These are phyloP conservation scores for Parastagonospora avenae DNA, from an alignment of 2,329 filamentous ascomycete genomes.

Conservation along the genomic window DNA sequence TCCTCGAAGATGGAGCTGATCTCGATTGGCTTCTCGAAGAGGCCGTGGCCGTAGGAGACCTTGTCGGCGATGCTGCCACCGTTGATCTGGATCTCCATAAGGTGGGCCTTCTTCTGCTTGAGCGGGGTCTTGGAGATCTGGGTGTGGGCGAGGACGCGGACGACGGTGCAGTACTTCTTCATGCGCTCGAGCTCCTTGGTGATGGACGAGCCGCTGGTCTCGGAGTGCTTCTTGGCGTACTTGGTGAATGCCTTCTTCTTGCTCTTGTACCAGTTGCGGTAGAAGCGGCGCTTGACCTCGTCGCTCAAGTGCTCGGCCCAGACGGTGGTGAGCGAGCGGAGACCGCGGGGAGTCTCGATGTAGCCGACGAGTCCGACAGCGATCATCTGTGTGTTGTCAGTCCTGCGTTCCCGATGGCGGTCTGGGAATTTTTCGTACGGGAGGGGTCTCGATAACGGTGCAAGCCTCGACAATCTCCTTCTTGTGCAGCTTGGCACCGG, in stretches of 20 bases:
- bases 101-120: slow-evolving; percentile 99
- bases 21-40: slow-evolving; percentile 99
- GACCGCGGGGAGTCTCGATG: slow-evolving; percentile 99
- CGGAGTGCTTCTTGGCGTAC: slow-evolving; percentile 99
- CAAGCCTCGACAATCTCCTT: slow-evolving; percentile 53
- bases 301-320: slow-evolving; percentile 99
- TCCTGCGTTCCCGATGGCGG: slow-evolving; percentile 52
- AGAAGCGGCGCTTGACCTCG: slow-evolving; percentile 99
- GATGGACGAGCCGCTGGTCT: slow-evolving; percentile 87
- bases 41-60: slow-evolving; percentile 90
- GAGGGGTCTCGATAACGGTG: slow-evolving; percentile 51
- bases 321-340: slow-evolving; percentile 98
- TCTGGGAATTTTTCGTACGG: slow-evolving; percentile 71
- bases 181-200: slow-evolving; percentile 99
- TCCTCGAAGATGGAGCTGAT: slow-evolving; percentile 96
- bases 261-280: slow-evolving; percentile 99
- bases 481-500: slow-evolving; percentile 99
- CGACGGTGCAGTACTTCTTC: slow-evolving; percentile 99
- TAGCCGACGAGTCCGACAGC: slow-evolving; percentile 99
- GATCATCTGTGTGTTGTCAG: slow-evolving; percentile 76
- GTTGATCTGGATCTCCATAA: slow-evolving; percentile 99
- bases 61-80: slow-evolving; percentile 95
- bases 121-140: slow-evolving; percentile 99
- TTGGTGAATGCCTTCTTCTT: slow-evolving; percentile 99
- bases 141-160: slow-evolving; percentile 98